Base-by-base conservation (phyloP, 106 monocot species). In the Gastrodia elata region DNA sequence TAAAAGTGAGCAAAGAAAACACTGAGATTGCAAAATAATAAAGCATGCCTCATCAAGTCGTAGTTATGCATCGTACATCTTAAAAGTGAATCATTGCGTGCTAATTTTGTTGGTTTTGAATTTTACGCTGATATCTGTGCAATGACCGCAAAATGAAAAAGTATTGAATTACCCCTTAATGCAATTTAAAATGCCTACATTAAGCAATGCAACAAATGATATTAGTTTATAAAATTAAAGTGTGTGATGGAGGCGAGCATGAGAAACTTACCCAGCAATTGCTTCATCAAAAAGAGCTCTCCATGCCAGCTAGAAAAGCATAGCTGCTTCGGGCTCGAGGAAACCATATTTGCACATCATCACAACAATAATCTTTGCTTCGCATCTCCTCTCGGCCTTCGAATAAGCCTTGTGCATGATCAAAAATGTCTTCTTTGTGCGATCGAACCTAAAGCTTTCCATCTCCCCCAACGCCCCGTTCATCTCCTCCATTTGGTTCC, bases 341-440 rank as follows among this genome's bases (percentile, higher is more conserved):
- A 81, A 83, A 15, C 94, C 94, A 78, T 81, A 71, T 77, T 94
- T 94, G 83, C 91, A 91, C 91, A 94, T 84, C 75, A 85, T 71
- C 18, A 84, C 91, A 46, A 83, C 1, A 11, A 94, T 43, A 1
- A 76, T 80, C 38, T 88, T 79, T 22, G 88, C 91, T 64, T 88
- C 91, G 38, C 14, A 48, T 64, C 44, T 87, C 87, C 87, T 83
- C 22, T 88, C 94, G 41, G 69, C 35, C n/a, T 71, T 75, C 5
- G 55, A 77, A 80, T 84, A 91, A 36, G 80, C 91, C 74, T 85
- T 94, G 67, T 86, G 83, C 80, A 91, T 87, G 34, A 91, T 94
- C 77, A 79, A 77, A 15, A 84, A 94, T 14, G 88, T 94, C 55
- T 80, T 86, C 71, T 82, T 86, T 15, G 83, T 83, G 8, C 72